Evolutionary conservation across 768 basidiomycete species (phyloP), one percentile per base, ranked within the genome.

Genomic region (Dictyophora rubrovolvata): DNA sequence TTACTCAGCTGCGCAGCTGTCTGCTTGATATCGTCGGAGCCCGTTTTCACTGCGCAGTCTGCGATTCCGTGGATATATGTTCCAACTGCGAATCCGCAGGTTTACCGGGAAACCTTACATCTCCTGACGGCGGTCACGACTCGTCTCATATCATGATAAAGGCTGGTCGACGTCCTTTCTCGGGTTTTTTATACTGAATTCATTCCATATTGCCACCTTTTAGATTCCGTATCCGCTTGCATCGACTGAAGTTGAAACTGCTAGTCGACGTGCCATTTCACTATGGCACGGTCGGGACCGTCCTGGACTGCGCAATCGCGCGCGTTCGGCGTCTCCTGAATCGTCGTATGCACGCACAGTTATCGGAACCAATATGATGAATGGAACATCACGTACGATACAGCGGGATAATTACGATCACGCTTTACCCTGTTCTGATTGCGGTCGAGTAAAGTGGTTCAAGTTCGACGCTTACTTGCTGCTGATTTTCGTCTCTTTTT

Each of bases 71-170:
- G 46, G 89, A 93, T 65, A 91, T 93, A 35, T 93, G 91, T 64
- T 80, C 86, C 17, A 89, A 90, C 63, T 93, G 90, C 68, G 90
- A 93, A 69, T 85, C 87, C 11, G 89, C 86, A 23, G 90, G 90
- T 28, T 75, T 93, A 35, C 89, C 90, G 1, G 89, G 89, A 6
- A 90, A 89, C 60, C 71, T 91, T 10, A 85, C 90, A 61, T 83
- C 86, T 0, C 75, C 80, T 0, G 86, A 89, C 46, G 86, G 83
- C 5, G 89, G 87, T 0, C 90, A 92, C 63, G 78, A 79, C 56
- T 89, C 87, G 16, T 86, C 88, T 1, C 93, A 97, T 67, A 93
- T 95, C 63, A 81, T 95, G 79, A 89, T 97, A 71, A 97, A 97
- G 83, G 93, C 89, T 61, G 50, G 69, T 56, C 5, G 18, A 22